Base-by-base conservation (phyloP, 2,329 filamentous ascomycete species). In the Claviceps paspali region DNA sequence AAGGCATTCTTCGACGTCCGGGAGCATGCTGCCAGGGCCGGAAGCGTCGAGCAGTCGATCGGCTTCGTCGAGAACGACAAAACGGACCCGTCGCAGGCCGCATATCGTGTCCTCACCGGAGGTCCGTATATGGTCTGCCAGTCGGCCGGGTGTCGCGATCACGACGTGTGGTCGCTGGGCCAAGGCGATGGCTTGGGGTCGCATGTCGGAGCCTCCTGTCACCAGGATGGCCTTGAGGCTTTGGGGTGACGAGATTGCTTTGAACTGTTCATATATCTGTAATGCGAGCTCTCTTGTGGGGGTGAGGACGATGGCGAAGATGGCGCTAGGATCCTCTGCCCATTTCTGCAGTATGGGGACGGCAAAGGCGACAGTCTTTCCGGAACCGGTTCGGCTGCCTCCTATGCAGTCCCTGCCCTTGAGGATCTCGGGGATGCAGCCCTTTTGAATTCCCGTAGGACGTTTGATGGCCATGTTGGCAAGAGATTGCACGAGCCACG, bases 221-320 rank as follows among this genome's bases (percentile, higher is more conserved):
- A 98, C 71, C n/a, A 98, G 70, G 31, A 88, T 68, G 4, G 82
- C 78, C 56, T 94, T 94, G 47, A 98, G 72, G 39, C 79, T 82
- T 51, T 94, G 85, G 0, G 83, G 81, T 4, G 86, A 77, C 3
- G 85, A 88, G 38, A 98, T 85, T 11, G 91, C 91, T 53, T 85
- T 85, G 63, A 96, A 79, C 57, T 98, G 91, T 61, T 98, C 91
- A 55, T 80, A 92, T 35, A 98, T 95, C 55, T 98, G 91, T 17
- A 96, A 71, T 4, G 91, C 91, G 41, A 98, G 73, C 62, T 98
- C 91, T 49, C 80, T 73, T 6, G 85, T 94, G 15, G 86, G 87
- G 7, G 91, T 98, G 51, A 98, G 62, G 11, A 98, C 74, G 5
- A 98, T 64, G 2, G 76, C 88, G 57, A 84, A 98, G 49, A 96